These are phyloP conservation scores for Arctostaphylos glauca DNA, from an alignment of 148 eudicot species.

Conservation along the genomic window DNA sequence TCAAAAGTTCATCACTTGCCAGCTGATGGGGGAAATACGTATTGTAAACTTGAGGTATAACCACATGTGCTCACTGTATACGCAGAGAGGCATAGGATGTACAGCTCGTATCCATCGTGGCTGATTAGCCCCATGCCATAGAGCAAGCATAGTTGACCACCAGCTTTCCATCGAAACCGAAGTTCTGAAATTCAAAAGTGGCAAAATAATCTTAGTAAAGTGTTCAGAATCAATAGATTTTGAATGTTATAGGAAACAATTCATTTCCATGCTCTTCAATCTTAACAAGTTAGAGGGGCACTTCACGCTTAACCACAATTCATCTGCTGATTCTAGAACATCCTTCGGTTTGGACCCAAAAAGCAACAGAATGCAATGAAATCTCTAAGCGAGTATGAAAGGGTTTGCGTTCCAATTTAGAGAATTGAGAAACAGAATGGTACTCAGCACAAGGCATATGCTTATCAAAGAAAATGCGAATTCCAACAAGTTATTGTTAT, in stretches of 20 bases:
- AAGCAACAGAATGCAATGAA: not conserved
- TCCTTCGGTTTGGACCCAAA: not conserved
- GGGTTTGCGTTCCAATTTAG: not conserved
- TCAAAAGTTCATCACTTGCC: not conserved
- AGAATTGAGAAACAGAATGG: not conserved
- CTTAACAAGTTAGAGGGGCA: no score
- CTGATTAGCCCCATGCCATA: slow-evolving; percentile 84
- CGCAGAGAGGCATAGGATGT: not conserved
- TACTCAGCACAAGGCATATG: not conserved
- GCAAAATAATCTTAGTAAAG: slow-evolving; percentile 6
- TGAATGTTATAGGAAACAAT: no score
- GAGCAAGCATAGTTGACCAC: slow-evolving; percentile 87
- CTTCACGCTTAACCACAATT: no score
- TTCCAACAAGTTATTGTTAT: not conserved
- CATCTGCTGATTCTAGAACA: no score
- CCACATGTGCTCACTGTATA: slow-evolving; percentile 6
- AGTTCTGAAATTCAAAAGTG: slow-evolving; percentile 49
- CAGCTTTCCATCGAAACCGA: slow-evolving; percentile 82
- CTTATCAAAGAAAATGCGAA: no score
- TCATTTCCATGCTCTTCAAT: no score
- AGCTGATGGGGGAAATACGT: not conserved
- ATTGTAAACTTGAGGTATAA: not conserved
- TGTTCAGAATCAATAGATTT: not conserved
- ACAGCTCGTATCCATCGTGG: not conserved
- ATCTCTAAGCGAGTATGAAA: not conserved